Evolutionary conservation across 1,284 basidiomycete genomes (phyloP).

Genomic region (Tylopilus orsonianus): DNA sequence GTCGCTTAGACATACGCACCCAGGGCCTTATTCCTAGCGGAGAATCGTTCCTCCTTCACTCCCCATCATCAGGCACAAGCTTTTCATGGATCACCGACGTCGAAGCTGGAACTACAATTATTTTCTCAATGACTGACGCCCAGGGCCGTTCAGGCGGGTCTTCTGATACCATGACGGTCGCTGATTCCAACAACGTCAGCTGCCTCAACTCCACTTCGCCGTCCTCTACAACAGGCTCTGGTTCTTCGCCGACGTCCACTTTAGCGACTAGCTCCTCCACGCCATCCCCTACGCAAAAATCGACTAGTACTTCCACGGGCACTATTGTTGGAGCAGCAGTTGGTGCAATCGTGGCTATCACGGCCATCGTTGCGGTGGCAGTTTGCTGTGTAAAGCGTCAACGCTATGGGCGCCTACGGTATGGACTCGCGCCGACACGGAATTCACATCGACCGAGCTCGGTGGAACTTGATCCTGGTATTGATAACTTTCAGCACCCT

Average conservation of each 20-base stretch:
- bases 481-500: conserved; percentile 21
- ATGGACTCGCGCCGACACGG: conserved; percentile 15
- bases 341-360: conserved; percentile 54
- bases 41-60: conserved; percentile 41
- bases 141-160: conserved; percentile 56
- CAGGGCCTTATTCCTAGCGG: conserved; percentile 71
- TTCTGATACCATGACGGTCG: conserved; percentile 51
- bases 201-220: conserved; percentile 57
- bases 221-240: conserved; percentile 41
- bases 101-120: conserved; percentile 54
- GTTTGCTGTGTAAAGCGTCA: conserved; percentile 42
- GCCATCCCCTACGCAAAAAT: conserved; percentile 19
- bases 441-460: conserved; percentile 31
- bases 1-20: conserved; percentile 1
- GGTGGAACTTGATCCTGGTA: conserved; percentile 30
- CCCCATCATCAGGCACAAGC: conserved; percentile 41
- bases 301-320: conserved; percentile 38
- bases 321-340: conserved; percentile 59
- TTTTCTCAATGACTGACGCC: conserved; percentile 64
- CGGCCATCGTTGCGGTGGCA: conserved; percentile 48
- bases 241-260: conserved; percentile 25
- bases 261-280: conserved; percentile 33
- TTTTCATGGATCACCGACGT: conserved; percentile 62
- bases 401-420: conserved; percentile 29
- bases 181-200: conserved; percentile 46